Evolutionary conservation across 495 filamentous ascomycete species (phyloP).

Genomic region (Viridothelium virens): DNA sequence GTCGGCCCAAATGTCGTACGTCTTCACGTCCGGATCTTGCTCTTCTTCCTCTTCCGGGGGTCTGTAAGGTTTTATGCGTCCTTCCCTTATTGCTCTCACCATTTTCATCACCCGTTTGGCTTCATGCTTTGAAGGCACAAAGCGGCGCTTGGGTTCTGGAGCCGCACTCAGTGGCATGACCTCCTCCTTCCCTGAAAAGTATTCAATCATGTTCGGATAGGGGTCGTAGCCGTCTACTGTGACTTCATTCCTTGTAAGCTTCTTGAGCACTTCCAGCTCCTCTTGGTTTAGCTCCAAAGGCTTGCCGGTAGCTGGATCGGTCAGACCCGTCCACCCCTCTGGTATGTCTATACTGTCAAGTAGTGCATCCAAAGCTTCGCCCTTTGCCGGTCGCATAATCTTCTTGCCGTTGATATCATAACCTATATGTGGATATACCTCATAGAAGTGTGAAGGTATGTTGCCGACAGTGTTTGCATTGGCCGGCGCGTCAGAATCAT

Average conservation of each 20-base stretch:
- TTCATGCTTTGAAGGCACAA: constrained; percentile 96
- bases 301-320: constrained; percentile 86
- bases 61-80: constrained; percentile 85
- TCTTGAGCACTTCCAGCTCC: constrained; percentile 79
- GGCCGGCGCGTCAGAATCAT: constrained; percentile 76
- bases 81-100: constrained; percentile 89
- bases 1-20: constrained; percentile 92
- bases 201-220: constrained; percentile 84
- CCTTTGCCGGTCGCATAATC: constrained; percentile 90
- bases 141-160: constrained; percentile 91
- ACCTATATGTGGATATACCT: constrained; percentile 94
- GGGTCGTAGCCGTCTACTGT: constrained; percentile 83
- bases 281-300: constrained; percentile 79
- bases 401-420: constrained; percentile 99
- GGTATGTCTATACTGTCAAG: constrained; percentile 96
- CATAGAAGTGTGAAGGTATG: constrained; percentile 91
- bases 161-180: constrained; percentile 90
- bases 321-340: constrained; percentile 94
- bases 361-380: constrained; percentile 86
- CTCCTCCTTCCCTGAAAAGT: constrained; percentile 82
- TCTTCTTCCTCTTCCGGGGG: constrained; percentile 67
- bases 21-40: constrained; percentile 51
- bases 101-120: constrained; percentile 97
- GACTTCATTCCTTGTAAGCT: constrained; percentile 84
- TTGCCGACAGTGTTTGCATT: constrained; percentile 87